Base-by-base conservation (phyloP, 306 rosid species). In the Quillaja saponaria region DNA sequence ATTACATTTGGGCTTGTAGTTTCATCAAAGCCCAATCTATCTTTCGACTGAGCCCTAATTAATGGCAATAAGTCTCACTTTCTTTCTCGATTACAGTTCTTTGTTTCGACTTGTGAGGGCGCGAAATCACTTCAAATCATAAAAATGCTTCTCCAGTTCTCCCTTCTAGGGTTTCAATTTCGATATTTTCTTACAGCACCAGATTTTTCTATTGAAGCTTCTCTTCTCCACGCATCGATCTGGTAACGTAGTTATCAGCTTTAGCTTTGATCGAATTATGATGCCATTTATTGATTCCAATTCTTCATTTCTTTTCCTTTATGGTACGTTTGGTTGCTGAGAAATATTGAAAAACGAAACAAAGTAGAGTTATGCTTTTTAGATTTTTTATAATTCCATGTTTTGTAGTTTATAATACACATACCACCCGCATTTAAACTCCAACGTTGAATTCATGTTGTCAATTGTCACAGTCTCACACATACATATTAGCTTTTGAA, bases 201-300 rank as follows among this genome's bases (percentile, higher is more conserved):
- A 48, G 12, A 34, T 49, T 13, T 44, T 55, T 31, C 50, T 14
- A 13, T 35, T 10, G 42, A 4, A 47, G 38, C 31, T 33, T 28
- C 48, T 19, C 52, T 4, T 57, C 66, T 62, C 46, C 41, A 14
- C 5, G 45, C 65, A 6, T 48, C 13, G 28, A 19, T 15, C 41
- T 70, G 60, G 80, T 78, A 66, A 71, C 66, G 67, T 52, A 13
- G 21, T 58, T 47, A 5, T 53, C 51, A 35, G 10, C 41, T 44
- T 69, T 13, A 34, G 52, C 67, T 57, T 37, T 21, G 60, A 47
- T 58, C 67, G 31, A 40, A 28, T 55, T 13, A 5, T 18, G 49
- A 51, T 4, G 31, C 47, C 47, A 55, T 20, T 62, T 9, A 57
- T 12, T 7, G 28, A 16, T n/a, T 11, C 21, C 16, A 10, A 47